phyloP scores from a whole-genome alignment of 768 basidiomycete genomes.

The Sporobolomyces phaffii region DNA sequence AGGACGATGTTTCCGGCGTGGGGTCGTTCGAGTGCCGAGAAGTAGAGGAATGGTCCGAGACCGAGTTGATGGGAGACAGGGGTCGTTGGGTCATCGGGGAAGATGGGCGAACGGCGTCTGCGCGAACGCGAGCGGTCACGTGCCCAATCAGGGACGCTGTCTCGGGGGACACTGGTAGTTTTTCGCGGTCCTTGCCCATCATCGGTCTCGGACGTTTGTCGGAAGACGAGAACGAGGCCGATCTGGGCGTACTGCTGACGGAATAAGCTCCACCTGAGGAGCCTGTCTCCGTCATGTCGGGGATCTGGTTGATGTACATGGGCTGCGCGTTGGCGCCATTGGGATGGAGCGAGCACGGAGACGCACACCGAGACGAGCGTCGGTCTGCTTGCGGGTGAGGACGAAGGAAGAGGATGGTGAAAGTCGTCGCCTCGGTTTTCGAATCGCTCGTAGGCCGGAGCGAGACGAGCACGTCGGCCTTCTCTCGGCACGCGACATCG shows the following conservation, averaged over 20 bases:
- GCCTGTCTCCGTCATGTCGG: too few relatives aligned
- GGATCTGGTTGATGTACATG: too few relatives aligned
- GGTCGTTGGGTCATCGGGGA: too few relatives aligned
- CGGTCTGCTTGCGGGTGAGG: background rate
- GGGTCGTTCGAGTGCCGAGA: too few relatives aligned
- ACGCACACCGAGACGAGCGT: background rate
- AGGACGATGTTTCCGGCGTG: too few relatives aligned
- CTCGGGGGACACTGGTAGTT: conserved; percentile 5
- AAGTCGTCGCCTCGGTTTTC: background rate
- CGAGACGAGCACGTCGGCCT: conserved; percentile 7
- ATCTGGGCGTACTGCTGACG: too few relatives aligned
- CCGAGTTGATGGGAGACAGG: too few relatives aligned
- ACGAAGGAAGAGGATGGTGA: conserved; percentile 1
- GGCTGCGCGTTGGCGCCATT: too few relatives aligned
- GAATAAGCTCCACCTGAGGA: too few relatives aligned
- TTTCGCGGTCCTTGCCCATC: background rate
- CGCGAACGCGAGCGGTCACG: background rate
- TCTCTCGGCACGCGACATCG: background rate
- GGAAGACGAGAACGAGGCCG: background rate
- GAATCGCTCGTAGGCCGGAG: too few relatives aligned
- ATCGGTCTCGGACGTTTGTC: background rate
- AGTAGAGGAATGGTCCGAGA: too few relatives aligned
- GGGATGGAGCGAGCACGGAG: background rate
- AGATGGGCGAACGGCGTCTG: too few relatives aligned
- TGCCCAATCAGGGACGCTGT: background rate